Base-by-base conservation (phyloP, 176 grass and related monocot genomes). In the Thinopyrum elongatum region DNA sequence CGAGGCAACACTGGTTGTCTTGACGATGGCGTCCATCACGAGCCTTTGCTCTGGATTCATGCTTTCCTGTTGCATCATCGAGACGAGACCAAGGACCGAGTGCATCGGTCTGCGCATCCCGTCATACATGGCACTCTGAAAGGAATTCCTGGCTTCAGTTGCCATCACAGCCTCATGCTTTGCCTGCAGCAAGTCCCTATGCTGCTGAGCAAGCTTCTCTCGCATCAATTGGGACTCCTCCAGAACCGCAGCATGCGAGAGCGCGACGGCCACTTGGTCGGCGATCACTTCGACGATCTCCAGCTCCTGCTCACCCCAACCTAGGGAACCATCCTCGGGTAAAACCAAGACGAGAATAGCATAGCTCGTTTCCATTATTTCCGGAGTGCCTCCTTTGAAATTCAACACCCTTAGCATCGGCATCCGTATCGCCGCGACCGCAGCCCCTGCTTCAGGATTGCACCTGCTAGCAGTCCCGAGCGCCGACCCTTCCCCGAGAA, bases 371-470 rank as follows among this genome's bases (percentile, higher is more conserved):
- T 97, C 59, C 63, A 89, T 87, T n/a, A 97, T 65, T 76, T 97
- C 87, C 2, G 94, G 94, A 12, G 94, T 97, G 59, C 94, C 94
- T 51, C 94, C 94, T 92, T 97, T 97, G 83, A 97, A 97, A 77
- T 97, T 92, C 0, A 92, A 97, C 8, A 86, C 92, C 26, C 87
- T 92, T 38, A 97, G 55, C 90, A 97, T 90, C 1, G 91, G 94
- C 94, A 94, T 92, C 36, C 94, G 86, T 80, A 97, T 94, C 8
- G 90, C 94, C 10, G 92, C 86, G 0, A 92, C 88, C 16, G 71
- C 71, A 60, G 84, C 42, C 60, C 89, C 91, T 1, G 80, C 62
- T 53, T 94, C 87, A 67, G 82, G 44, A 65, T 65, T 62, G 67
- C 71, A 83, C 78, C 80, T 79, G 82, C 91, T 97, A 44, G 90